Conservation (phyloP, 176 grass and related monocot genomes). For the Paspalum notatum region DNA sequence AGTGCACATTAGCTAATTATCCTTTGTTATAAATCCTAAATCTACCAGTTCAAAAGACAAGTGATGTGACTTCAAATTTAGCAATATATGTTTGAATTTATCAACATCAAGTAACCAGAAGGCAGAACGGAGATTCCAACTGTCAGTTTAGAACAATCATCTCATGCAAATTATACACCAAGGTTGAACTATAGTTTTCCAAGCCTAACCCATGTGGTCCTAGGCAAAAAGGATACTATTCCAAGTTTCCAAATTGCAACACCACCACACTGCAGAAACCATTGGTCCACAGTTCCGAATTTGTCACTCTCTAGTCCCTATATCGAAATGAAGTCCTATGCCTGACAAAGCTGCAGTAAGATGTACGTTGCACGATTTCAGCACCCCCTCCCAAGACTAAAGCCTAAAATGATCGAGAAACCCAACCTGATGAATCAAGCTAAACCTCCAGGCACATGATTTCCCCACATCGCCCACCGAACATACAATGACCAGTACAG, state of each 20-base stretch:
- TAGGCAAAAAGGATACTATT: neutral
- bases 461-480: neutral
- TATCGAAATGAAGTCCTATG: neutral
- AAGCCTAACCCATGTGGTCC: neutral
- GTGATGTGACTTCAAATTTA: neutral
- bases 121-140: neutral
- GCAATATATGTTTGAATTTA: neutral
- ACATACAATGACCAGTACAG: neutral
- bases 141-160: neutral
- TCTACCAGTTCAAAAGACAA: neutral
- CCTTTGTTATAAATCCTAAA: neutral
- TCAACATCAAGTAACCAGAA: neutral
- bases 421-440: neutral
- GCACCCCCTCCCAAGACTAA: neutral
- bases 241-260: neutral
- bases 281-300: neutral
- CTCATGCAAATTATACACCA: neutral
- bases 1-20: neutral
- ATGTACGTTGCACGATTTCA: conserved; percentile 1
- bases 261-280: neutral
- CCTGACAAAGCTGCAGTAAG: neutral
- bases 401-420: neutral
- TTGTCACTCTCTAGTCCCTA: neutral
- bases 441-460: neutral
- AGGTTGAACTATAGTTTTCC: neutral